Evolutionary conservation across 1,284 basidiomycete species (phyloP), one percentile per base, ranked within the genome.

Genomic region (Peniophora sp.): DNA sequence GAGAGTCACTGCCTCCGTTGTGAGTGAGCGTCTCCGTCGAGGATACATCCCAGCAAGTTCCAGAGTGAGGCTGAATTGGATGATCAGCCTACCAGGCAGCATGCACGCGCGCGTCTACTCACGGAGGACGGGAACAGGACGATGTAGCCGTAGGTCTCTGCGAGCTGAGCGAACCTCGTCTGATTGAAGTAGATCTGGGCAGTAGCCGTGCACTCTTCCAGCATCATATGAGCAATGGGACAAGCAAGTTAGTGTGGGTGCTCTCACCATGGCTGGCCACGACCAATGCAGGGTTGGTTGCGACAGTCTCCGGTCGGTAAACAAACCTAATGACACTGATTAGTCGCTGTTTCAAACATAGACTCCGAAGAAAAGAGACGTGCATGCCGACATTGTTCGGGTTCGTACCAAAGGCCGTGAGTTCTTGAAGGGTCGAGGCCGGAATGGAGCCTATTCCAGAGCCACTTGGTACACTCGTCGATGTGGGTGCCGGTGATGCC

Each of bases 31-130:
- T 79, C 34, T 61, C 73, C 52, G 61, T 68, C 44, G 70, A 71
- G 56, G 71, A 66, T 22, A 81, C 78, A 57, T 81, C 79, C 73
- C 75, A 80, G 67, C 77, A 80, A 59, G 68, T 69, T 51, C 74
- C 75, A 20, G 65, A 61, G 57, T 69, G 64, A 9, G 75, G 75
- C 22, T 71, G 67, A 56, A 70, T 58, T n/a, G 75, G 73, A 59
- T 76, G 79, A 66, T 41, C n/a, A 41, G 38, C 16, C 38, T 6
- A 8, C 5, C 5, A 8, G 8, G 16, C 38, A 36, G 38, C 5
- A 41, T 41, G 27, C 27, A 12, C 27, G 27, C 27, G 27, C 5
- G 27, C 27, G n/a, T 41, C 6, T 20, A 41, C 38, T n/a, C 19
- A 41, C 38, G 5, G 45, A 46, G 22, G 45, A 46, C 6, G 45